phyloP scores from a whole-genome alignment of 208 protist genomes.

The Acanthamoeba healyi region DNA sequence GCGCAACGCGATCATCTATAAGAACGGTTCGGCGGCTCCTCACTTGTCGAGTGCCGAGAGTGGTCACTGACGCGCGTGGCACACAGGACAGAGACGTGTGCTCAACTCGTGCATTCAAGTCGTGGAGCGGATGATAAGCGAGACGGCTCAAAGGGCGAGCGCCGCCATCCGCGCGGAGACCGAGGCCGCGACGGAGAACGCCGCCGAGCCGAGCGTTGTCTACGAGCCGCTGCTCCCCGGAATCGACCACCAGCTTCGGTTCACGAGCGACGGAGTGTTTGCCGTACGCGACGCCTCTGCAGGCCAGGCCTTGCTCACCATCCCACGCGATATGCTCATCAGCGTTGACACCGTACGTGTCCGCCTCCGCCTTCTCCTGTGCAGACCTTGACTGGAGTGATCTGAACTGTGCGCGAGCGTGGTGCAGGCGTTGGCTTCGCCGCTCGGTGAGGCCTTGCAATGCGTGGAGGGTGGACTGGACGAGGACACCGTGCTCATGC shows the following conservation, averaged over 20 bases:
- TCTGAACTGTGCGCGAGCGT: neutral
- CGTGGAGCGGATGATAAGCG: slow-evolving; percentile 12
- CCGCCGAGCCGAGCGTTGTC: neutral
- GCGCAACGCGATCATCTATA: neutral
- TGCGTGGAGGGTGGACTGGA: neutral
- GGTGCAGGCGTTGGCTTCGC: neutral
- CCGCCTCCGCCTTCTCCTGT: neutral
- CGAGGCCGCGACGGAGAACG: neutral
- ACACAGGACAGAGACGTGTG: slow-evolving; percentile 24
- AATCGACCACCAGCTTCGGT: neutral
- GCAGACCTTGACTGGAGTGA: neutral
- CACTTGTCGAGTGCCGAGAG: neutral
- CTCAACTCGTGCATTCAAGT: neutral
- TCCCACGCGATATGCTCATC: neutral
- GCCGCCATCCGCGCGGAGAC: neutral
- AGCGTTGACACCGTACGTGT: neutral
- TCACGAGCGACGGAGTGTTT: slow-evolving; percentile 10
- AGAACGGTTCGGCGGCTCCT: neutral
- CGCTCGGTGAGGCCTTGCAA: slow-evolving; percentile 5
- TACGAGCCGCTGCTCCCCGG: neutral
- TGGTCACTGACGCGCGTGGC: neutral
- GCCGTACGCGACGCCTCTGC: neutral
- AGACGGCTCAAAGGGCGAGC: neutral
- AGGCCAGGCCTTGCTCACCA: neutral
- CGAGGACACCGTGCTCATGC: slow-evolving; percentile 20